Evolutionary conservation across 2,329 filamentous ascomycete genomes (phyloP), one percentile per base, ranked within the genome.

Genomic region (Didymella segeticola): DNA sequence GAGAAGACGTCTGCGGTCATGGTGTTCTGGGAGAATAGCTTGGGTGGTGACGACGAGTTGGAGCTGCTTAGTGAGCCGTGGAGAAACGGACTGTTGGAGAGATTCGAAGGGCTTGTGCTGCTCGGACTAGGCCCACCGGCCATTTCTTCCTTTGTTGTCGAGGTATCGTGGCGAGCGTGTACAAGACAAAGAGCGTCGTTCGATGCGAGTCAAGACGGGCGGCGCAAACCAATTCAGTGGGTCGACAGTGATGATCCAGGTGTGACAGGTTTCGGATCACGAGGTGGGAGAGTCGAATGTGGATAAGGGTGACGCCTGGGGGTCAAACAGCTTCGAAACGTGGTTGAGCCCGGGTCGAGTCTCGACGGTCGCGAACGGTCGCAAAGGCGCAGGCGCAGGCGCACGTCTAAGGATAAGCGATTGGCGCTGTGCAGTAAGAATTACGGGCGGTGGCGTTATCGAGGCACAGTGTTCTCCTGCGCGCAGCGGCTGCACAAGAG

Each of bases 1-100:
- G 70, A 62, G 58, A 78, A 78, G 42, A 74, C 70, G 67, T 78
- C 75, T 47, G 73, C 68, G 14, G 72, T 70, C 73, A 75, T 75
- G 60, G 69, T 68, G 59, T 70, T 68, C 37, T 74, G 68, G 15
- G 71, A 58, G 53, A 68, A 74, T 11, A 67, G 62, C 54, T 70
- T 67, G 12, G 73, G 73, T 20, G 74, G 71, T 7, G 74, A 76
- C n/a, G 74, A 76, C 15, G 72, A 74, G 36, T 71, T 71, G 26
- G 74, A 75, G 57, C 71, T 73, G 58, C 70, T 75, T 54, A 76
- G 70, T 37, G 73, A 75, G 52, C 70, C 69, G 71, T 72, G 73
- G 36, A 66, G 59, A 47, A 73, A 76, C 5, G 73, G 70, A 45
- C 71, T 75, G 66, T 71, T 75, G 60, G 70, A 73, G 36, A 75